Base-by-base conservation (phyloP, 345 rosid species). In the Salix viminalis region DNA sequence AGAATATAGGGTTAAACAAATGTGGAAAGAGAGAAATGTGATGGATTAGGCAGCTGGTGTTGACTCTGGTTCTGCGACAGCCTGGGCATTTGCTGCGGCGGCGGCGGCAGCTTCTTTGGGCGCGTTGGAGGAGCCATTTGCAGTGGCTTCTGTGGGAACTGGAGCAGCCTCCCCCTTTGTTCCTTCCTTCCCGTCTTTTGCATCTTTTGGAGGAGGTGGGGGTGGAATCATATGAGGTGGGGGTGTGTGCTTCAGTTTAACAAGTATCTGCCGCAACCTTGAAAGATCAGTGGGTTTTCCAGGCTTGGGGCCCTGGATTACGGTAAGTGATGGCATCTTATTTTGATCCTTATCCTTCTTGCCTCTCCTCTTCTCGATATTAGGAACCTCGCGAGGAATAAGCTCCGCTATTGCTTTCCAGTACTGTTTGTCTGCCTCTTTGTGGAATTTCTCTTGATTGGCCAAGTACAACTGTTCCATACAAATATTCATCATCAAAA, bases 171-270 rank as follows among this genome's bases (percentile, higher is more conserved):
- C 77, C 14, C 36, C 80, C 73, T 82, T 80, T 26, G 83, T 79
- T 0, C 79, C 82, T 7, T 69, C 74, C 75, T 82, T 82, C n/a
- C 72, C 80, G n/a, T 73, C 84, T 44, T 78, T 82, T 58, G 73
- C 75, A 12, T 76, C 80, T 73, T 78, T 77, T 15, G 86, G 78
- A 16, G 90, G 80, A 46, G 73, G 84, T 46, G 84, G 84, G 23
- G 81, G 81, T 30, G 84, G 84, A 2, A 82, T 46, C 84, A 82
- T 82, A 81, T 82, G 84, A 36, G 84, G 81, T 18, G 84, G 84
- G 16, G 84, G 84, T 9, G 81, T 78, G 65, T 82, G 84, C 67
- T 82, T 82, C 72, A 82, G 79, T 44, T 82, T 82, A 65, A 78
- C 65, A 61, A 82, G 79, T 56, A 82, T 66, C 19, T 82, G 84